phyloP scores from a whole-genome alignment of 768 basidiomycete genomes.

The Pisolithus marmoratus region DNA sequence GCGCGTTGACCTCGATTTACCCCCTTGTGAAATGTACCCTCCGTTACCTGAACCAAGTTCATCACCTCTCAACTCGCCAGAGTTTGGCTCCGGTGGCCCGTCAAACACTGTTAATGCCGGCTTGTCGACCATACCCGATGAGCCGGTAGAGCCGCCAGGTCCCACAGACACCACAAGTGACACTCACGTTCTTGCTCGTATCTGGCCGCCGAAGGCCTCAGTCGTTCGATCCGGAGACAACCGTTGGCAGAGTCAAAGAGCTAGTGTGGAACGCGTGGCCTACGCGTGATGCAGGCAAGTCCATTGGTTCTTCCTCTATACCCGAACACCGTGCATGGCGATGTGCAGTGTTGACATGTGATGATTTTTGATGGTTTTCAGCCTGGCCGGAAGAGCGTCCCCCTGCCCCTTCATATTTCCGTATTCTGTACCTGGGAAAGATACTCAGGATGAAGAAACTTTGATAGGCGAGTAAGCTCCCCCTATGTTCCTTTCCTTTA shows the following conservation, averaged over 20 bases:
- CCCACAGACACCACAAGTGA: slow-evolving; percentile 59
- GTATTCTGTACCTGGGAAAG: slow-evolving; percentile 71
- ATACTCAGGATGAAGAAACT: slow-evolving; percentile 82
- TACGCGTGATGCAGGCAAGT: slow-evolving; percentile 42
- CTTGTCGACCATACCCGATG: background rate
- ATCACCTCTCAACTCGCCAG: slow-evolving; percentile 6
- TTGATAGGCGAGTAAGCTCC: slow-evolving; percentile 47
- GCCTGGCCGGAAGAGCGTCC: slow-evolving; percentile 80
- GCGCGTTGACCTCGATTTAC: slow-evolving; percentile 37
- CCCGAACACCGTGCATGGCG: background rate
- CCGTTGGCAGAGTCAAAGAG: slow-evolving; percentile 75
- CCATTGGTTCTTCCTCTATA: background rate
- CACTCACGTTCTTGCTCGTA: slow-evolving; percentile 67
- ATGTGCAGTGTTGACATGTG: slow-evolving; percentile 4
- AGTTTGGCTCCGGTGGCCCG: background rate
- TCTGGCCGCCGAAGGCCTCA: slow-evolving; percentile 65
- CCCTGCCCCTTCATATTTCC: slow-evolving; percentile 69
- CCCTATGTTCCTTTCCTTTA: background rate
- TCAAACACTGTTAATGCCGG: slow-evolving; percentile 4
- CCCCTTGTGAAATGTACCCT: slow-evolving; percentile 16
- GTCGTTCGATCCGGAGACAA: slow-evolving; percentile 69
- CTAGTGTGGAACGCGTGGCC: slow-evolving; percentile 83
- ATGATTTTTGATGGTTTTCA: slow-evolving; percentile 19
- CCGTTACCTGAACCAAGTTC: slow-evolving; percentile 18
- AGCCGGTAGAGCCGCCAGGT: slow-evolving; percentile 18